Evolutionary conservation across 352 stramenopile genomes (phyloP).

Genomic region (Phytophthora cryptogea): DNA sequence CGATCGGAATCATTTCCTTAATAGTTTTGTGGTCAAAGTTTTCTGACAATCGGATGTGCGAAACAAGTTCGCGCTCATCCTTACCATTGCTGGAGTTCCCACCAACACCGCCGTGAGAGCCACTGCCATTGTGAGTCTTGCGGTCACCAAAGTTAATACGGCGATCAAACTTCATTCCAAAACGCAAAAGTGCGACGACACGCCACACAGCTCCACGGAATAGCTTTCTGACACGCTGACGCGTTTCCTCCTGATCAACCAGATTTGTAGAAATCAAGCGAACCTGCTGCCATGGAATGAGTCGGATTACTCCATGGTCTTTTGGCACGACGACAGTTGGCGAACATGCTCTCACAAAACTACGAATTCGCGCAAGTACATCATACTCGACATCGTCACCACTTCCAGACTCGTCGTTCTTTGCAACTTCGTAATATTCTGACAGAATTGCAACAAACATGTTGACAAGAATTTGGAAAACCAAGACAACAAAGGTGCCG

Average conservation of each 20-base stretch:
- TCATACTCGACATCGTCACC: conserved; percentile 86
- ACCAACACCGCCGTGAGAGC: conserved; percentile 12
- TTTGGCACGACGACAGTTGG: conserved; percentile 77
- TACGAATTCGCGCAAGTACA: conserved; percentile 78
- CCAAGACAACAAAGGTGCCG: conserved; percentile 83
- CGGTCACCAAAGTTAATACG: conserved; percentile 79
- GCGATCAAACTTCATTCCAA: conserved; percentile 88
- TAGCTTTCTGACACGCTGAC: conserved; percentile 78
- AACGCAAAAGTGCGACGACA: conserved; percentile 85
- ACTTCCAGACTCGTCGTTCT: conserved; percentile 70
- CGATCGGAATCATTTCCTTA: conserved; percentile 89
- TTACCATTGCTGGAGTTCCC: conserved; percentile 20
- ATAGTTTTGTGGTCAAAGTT: conserved; percentile 92
- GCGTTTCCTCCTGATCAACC: conserved; percentile 84
- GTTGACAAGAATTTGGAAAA: conserved; percentile 89
- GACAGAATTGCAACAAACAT: conserved; percentile 92
- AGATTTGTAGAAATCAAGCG: conserved; percentile 88
- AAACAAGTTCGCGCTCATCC: conserved; percentile 55
- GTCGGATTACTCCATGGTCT: conserved; percentile 75
- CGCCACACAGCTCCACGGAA: conserved; percentile 87
- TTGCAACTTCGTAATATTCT: conserved; percentile 86
- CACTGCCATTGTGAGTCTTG: conserved; percentile 41
- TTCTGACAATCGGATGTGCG: conserved; percentile 84
- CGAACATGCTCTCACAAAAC: conserved; percentile 74
- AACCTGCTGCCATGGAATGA: conserved; percentile 77